Evolutionary conservation across 2,329 filamentous ascomycete genomes (phyloP).

Genomic region (Fonsecaea nubica): DNA sequence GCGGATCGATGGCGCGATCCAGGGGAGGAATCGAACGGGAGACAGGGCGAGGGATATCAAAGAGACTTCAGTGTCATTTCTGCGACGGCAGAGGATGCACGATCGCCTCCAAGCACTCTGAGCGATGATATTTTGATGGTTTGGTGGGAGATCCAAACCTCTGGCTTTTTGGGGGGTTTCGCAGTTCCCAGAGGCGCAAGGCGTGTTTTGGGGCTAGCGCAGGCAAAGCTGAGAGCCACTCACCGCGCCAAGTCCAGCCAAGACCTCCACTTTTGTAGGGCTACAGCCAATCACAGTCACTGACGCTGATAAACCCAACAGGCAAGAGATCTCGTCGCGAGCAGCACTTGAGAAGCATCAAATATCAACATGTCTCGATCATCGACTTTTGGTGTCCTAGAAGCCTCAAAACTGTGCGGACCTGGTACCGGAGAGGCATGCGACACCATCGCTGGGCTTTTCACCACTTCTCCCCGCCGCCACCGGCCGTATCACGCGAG

Average conservation of each 20-base stretch:
- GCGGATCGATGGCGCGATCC: not conserved
- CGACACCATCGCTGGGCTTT: constrained; percentile 29
- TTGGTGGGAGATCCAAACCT: constrained; percentile 4
- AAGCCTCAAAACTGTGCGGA: constrained; percentile 20
- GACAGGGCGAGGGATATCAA: not conserved
- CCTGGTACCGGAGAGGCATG: constrained; percentile 22
- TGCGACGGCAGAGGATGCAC: not conserved
- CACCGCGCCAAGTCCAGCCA: constrained; percentile 33
- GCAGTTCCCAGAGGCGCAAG: constrained; percentile 16
- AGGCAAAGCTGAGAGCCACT: constrained; percentile 16
- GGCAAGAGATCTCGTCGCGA: constrained; percentile 29
- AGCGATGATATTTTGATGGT: constrained; percentile 9
- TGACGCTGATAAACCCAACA: constrained; percentile 14
- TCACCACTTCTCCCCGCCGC: not conserved
- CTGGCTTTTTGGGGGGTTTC: constrained; percentile 1
- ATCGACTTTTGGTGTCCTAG: constrained; percentile 10
- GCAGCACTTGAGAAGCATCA: constrained; percentile 34
- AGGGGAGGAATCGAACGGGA: not conserved
- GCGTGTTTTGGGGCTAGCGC: constrained; percentile 18
- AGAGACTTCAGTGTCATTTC: not conserved
- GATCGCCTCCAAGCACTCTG: not conserved
- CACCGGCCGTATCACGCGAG: not conserved
- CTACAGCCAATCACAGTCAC: constrained; percentile 30
- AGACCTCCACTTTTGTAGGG: constrained; percentile 20
- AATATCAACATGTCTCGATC: constrained; percentile 26